Evolutionary conservation across 768 basidiomycete genomes (phyloP).

Genomic region (Phlegmacium glaucopus): DNA sequence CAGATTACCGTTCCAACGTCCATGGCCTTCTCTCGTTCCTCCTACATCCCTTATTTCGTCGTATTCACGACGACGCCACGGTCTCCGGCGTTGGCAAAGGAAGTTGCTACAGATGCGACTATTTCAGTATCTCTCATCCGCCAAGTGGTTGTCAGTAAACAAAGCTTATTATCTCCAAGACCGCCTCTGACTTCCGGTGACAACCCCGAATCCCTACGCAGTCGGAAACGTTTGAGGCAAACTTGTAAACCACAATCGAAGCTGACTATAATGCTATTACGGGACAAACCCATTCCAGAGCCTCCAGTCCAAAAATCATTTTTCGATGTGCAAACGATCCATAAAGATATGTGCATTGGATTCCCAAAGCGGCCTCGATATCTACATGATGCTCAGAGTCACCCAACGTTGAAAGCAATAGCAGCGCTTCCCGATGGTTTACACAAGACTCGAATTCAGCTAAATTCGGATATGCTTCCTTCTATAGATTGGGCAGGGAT

Average conservation of each 20-base stretch:
- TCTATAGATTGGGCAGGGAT: constrained; percentile 65
- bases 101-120: constrained; percentile 70
- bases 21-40: constrained; percentile 56
- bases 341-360: constrained; percentile 55
- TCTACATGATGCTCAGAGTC: constrained; percentile 33
- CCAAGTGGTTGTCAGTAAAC: constrained; percentile 51
- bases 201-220: constrained; percentile 30
- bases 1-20: constrained; percentile 66
- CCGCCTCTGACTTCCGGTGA: constrained; percentile 53
- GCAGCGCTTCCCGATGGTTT: constrained; percentile 63
- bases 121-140: constrained; percentile 65
- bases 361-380: constrained; percentile 68
- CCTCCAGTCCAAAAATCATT: constrained; percentile 33
- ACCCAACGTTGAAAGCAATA: constrained; percentile 45
- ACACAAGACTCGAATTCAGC: constrained; percentile 52
- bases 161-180: constrained; percentile 36
- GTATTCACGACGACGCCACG: constrained; percentile 66
- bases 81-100: constrained; percentile 49
- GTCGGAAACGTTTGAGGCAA: no score
- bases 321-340: constrained; percentile 44
- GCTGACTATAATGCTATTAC: constrained; percentile 17
- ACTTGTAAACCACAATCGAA: constrained; percentile 30
- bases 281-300: constrained; percentile 41
- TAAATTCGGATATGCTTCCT: constrained; percentile 60
- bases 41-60: constrained; percentile 68